Conservation (phyloP, 116 monocot species). For the Dioscorea cayenensis region DNA sequence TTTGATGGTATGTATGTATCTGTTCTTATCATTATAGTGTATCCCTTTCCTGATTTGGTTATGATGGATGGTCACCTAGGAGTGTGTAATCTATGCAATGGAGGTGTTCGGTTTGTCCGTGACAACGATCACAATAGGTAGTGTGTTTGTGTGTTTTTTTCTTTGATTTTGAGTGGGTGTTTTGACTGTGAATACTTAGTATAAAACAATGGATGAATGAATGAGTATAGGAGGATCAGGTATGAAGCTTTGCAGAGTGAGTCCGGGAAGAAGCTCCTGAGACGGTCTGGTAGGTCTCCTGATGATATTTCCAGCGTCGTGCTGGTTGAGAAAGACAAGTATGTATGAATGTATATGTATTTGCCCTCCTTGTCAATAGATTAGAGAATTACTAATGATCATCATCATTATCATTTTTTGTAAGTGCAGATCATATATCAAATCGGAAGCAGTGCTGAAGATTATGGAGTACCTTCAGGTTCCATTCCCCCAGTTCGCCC, state of each 20-base stretch:
- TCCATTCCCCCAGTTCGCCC: constrained; percentile 79
- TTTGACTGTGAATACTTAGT: too few relatives aligned
- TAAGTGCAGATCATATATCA: constrained; percentile 60
- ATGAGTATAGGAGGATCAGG: constrained; percentile 52
- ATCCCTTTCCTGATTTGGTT: not conserved
- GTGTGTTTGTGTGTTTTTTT: not conserved
- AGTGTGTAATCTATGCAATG: constrained; percentile 95
- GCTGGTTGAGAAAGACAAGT: constrained; percentile 74
- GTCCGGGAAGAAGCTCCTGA: constrained; percentile 69
- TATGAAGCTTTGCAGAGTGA: constrained; percentile 77
- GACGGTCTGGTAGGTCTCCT: constrained; percentile 75
- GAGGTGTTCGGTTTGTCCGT: constrained; percentile 68
- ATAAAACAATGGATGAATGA: not conserved
- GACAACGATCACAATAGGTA: constrained; percentile 58
- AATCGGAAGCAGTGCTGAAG: constrained; percentile 88
- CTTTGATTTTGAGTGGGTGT: not conserved
- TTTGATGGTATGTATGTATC: constrained; percentile 51
- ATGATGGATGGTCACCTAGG: constrained; percentile 20
- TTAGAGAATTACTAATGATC: too few relatives aligned
- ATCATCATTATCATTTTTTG: too few relatives aligned
- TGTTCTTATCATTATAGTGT: not conserved
- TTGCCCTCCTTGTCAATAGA: not conserved
- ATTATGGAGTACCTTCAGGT: constrained; percentile 87
- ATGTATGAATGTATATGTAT: not conserved
- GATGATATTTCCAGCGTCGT: constrained; percentile 97